Conservation (phyloP, 1,284 basidiomycete species). For the Taiwanofungus camphoratus region DNA sequence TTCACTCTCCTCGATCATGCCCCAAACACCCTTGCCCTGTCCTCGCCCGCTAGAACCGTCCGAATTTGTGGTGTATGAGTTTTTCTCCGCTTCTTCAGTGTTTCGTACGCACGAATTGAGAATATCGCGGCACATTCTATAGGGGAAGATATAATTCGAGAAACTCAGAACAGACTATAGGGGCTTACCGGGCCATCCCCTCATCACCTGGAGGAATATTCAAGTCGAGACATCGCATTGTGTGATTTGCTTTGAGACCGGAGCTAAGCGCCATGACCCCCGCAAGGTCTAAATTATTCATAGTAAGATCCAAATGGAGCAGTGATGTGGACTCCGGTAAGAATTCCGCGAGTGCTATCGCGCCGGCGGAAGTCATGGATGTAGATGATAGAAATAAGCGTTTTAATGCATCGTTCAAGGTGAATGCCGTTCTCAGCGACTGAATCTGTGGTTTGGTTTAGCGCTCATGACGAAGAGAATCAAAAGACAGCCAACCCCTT, state of each 20-base stretch:
- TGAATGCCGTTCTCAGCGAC: slow-evolving; percentile 87
- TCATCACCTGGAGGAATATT: slow-evolving; percentile 89
- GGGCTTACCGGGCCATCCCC: slow-evolving; percentile 72
- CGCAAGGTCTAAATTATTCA: slow-evolving; percentile 80
- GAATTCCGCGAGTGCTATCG: slow-evolving; percentile 95
- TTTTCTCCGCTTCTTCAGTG: slow-evolving; percentile 74
- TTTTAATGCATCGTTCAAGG: slow-evolving; percentile 88
- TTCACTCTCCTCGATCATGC: slow-evolving; percentile 77
- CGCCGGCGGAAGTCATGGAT: slow-evolving; percentile 75
- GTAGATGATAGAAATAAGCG: slow-evolving; percentile 90
- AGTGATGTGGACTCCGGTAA: slow-evolving; percentile 85
- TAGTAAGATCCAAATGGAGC: slow-evolving; percentile 84
- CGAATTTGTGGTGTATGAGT: slow-evolving; percentile 29
- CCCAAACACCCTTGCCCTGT: slow-evolving; percentile 66
- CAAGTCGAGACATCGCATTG: slow-evolving; percentile 89
- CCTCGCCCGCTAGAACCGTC: slow-evolving; percentile 31
- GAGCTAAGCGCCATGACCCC: slow-evolving; percentile 90
- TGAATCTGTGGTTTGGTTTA: slow-evolving; percentile 52
- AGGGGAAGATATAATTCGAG: slow-evolving; percentile 7
- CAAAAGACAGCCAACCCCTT: slow-evolving; percentile 67
- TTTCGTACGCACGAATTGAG: slow-evolving; percentile 84
- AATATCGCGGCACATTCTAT: slow-evolving; percentile 71
- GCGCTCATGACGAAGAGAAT: neutral
- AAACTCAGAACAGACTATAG: slow-evolving; percentile 29
- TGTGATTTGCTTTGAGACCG: slow-evolving; percentile 77